phyloP scores from a whole-genome alignment of 2,329 filamentous ascomycete genomes.

The Ambrosiella beaveri region DNA sequence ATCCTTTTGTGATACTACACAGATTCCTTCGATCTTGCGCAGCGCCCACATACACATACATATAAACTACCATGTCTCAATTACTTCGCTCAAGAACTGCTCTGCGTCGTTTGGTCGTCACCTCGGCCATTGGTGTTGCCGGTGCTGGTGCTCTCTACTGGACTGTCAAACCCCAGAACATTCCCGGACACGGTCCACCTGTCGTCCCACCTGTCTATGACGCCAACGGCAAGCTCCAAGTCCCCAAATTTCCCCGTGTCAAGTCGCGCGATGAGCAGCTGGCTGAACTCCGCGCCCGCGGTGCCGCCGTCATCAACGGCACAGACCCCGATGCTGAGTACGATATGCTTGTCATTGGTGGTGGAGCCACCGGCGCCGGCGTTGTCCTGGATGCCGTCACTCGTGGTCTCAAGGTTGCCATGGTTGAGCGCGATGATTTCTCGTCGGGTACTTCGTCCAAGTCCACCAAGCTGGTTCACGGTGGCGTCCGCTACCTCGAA shows the following conservation, averaged over 20 bases:
- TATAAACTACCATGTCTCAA: slow-evolving; percentile 7
- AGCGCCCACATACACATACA: not conserved
- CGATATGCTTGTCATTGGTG: slow-evolving; percentile 54
- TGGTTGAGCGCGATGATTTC: slow-evolving; percentile 59
- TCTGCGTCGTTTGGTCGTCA: slow-evolving; percentile 27
- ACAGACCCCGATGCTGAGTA: slow-evolving; percentile 30
- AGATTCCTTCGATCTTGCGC: not conserved
- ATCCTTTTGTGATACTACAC: no score
- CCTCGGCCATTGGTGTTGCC: slow-evolving; percentile 25
- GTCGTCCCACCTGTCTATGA: slow-evolving; percentile 56
- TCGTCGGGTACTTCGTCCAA: slow-evolving; percentile 57
- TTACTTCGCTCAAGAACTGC: slow-evolving; percentile 14
- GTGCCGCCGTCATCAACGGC: slow-evolving; percentile 13
- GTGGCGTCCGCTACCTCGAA: slow-evolving; percentile 56
- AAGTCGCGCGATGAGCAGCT: slow-evolving; percentile 49
- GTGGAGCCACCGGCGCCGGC: slow-evolving; percentile 52
- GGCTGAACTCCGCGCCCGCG: slow-evolving; percentile 34
- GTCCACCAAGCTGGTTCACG: slow-evolving; percentile 63
- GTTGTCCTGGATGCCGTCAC: slow-evolving; percentile 57
- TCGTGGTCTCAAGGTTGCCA: slow-evolving; percentile 51
- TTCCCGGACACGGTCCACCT: slow-evolving; percentile 50
- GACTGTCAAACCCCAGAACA: slow-evolving; percentile 51
- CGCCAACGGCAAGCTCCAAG: slow-evolving; percentile 48
- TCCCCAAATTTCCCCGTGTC: slow-evolving; percentile 47
- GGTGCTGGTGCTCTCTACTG: slow-evolving; percentile 31